Conservation (phyloP, 2,329 filamentous ascomycete species). For the Myriosclerotinia scirpicola region DNA sequence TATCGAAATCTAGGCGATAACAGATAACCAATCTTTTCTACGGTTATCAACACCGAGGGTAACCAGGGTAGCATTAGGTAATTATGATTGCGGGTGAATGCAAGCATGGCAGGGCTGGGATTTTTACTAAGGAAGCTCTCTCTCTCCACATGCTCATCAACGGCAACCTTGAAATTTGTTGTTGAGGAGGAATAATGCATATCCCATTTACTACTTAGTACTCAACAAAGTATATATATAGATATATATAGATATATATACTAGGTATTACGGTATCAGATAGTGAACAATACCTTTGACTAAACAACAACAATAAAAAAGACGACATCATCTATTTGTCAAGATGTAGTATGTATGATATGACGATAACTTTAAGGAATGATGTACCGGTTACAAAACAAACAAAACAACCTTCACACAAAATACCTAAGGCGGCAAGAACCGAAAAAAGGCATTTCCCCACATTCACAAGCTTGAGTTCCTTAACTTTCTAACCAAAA, state of each 20-base stretch:
- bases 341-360: neutral
- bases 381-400: neutral
- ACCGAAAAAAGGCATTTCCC: slow-evolving; percentile 13
- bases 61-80: neutral
- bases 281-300: slow-evolving; percentile 2
- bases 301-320: neutral
- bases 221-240: neutral
- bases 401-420: neutral
- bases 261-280: neutral
- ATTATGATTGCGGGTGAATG: too few species aligned
- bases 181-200: neutral
- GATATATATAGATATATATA: neutral
- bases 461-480: slow-evolving; percentile 23
- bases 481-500: slow-evolving; percentile 10
- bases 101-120: neutral
- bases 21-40: slow-evolving; percentile 6
- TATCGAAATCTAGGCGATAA: slow-evolving; percentile 20
- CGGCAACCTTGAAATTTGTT: neutral
- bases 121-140: too few species aligned
- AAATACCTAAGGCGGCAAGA: slow-evolving; percentile 17
- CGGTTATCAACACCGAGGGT: slow-evolving; percentile 6
- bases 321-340: slow-evolving; percentile 13
- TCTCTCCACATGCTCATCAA: neutral
- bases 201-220: too few species aligned
- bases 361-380: slow-evolving; percentile 2